Percentiles rank a stretch among this genome's conserved stretches.
Conservation (phyloP, 164 flowering plant genomes). For the Chloranthus sessilifolius region DNA sequence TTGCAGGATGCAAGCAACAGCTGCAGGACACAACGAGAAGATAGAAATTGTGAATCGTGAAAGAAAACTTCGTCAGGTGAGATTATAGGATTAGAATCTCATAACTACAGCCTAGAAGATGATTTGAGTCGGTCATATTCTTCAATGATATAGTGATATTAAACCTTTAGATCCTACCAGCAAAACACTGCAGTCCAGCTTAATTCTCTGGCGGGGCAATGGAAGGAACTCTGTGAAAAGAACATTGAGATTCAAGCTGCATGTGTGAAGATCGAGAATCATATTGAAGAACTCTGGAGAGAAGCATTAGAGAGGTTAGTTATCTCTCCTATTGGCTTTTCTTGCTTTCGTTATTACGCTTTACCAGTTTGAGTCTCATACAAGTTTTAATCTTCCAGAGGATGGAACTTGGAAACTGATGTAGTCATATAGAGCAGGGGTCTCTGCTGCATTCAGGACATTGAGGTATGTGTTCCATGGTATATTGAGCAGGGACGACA, state of each 20-base stretch:
- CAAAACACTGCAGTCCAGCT: conserved; percentile 89
- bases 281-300: conserved; percentile 42
- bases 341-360: background rate
- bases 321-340: background rate
- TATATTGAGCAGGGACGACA: too few relatives aligned
- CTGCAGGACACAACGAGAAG: conserved; percentile 50
- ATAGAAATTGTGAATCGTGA: conserved; percentile 89
- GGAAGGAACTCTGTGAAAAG: conserved; percentile 86
- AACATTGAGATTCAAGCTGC: conserved; percentile 84
- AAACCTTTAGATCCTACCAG: conserved; percentile 35
- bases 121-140: conserved; percentile 1
- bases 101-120: too few relatives aligned
- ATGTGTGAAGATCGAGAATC: conserved; percentile 51
- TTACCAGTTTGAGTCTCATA: conserved; percentile 8
- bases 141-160: conserved; percentile 3
- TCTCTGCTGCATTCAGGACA: conserved; percentile 20
- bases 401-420: conserved; percentile 57
- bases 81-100: too few relatives aligned
- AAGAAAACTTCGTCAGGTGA: conserved; percentile 93
- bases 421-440: conserved; percentile 5
- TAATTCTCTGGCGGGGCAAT: conserved; percentile 70
- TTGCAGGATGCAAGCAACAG: conserved; percentile 70
- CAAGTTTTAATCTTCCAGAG: conserved; percentile 28
- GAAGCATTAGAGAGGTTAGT: conserved; percentile 70
- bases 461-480: conserved; percentile 27